Evolutionary conservation across 2,329 filamentous ascomycete genomes (phyloP), one percentile per base, ranked within the genome.

Genomic region (Apiospora aurea): DNA sequence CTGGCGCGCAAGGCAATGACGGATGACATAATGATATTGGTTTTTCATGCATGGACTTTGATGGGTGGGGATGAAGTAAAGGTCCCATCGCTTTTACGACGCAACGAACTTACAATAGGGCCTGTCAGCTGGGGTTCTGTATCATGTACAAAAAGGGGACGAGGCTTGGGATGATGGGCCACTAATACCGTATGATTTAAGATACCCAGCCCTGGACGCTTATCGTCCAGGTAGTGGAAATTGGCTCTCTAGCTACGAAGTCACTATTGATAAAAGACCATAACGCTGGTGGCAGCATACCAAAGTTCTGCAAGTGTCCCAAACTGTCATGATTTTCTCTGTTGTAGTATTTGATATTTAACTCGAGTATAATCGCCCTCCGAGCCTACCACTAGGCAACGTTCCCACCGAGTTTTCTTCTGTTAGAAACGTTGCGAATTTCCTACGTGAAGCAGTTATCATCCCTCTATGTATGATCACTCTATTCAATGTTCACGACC

Each of bases 111-210:
- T n/a, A 57, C 29, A 68, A 46, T 38, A 38, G 14, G n/a, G 26
- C 67, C 67, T 47, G 67, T 47, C 24, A 49, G 14, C 44, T 69
- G 44, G 43, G 26, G 44, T 49, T 49, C 29, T 49, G 44, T 34
- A 34, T 69, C 68, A 57, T 69, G 68, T 69, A 57, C 44, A 69
- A 69, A 69, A 34, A 69, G 47, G 49, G 68, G 68, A 21, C 16
- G 29, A 69, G n/a, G 47, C 34, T 24, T 16, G 10, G 18, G 57
- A 16, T n/a, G n/a, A 18, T 26, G 8, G 47, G 68, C 68, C 68
- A 68, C n/a, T 69, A 69, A 69, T 69, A 68, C 29, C 66, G 66
- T 57, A 69, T 53, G 38, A 57, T 69, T 57, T 43, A 51, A 68
- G 66, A 69, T 69, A 69, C 68, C 68, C 43, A 68, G 41, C n/a